phyloP scores from a whole-genome alignment of 352 stramenopile species.

The Phytophthora capsici region DNA sequence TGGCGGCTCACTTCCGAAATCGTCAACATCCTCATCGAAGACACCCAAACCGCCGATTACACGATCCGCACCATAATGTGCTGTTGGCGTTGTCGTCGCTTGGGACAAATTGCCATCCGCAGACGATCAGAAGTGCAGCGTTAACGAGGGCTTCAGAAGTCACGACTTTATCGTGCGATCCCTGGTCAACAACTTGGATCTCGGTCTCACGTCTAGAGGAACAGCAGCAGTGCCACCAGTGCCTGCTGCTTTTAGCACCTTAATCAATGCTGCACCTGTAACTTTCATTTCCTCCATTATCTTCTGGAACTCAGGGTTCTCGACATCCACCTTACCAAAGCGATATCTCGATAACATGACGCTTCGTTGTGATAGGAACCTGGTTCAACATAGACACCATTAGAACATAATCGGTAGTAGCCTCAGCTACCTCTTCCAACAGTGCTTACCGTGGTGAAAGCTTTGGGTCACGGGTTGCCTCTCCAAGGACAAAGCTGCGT shows the following conservation, averaged over 20 bases:
- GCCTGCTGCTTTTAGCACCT: slow-evolving; percentile 23
- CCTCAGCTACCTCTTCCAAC: neutral
- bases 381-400: slow-evolving; percentile 11
- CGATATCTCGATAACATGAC: slow-evolving; percentile 36
- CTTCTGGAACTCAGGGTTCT: slow-evolving; percentile 24
- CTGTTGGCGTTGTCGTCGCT: slow-evolving; percentile 10
- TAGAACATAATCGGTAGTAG: neutral
- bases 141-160: slow-evolving; percentile 29
- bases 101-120: slow-evolving; percentile 46
- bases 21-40: slow-evolving; percentile 2
- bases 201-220: slow-evolving; percentile 11
- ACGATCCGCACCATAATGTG: slow-evolving; percentile 45
- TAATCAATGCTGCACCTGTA: slow-evolving; percentile 9
- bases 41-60: slow-evolving; percentile 51
- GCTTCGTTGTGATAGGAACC: slow-evolving; percentile 44
- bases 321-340: no score
- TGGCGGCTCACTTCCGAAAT: slow-evolving; percentile 23
- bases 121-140: slow-evolving; percentile 41
- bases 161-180: slow-evolving; percentile 10
- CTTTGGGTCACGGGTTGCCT: slow-evolving; percentile 58
- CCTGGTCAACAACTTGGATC: slow-evolving; percentile 20
- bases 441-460: slow-evolving; percentile 57
- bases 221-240: neutral
- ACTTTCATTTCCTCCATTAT: slow-evolving; percentile 21
- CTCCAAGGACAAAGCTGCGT: slow-evolving; percentile 62